Evolutionary conservation across 2,329 filamentous ascomycete species (phyloP), one percentile per base, ranked within the genome.

Genomic region (Pseudopyricularia javanii): DNA sequence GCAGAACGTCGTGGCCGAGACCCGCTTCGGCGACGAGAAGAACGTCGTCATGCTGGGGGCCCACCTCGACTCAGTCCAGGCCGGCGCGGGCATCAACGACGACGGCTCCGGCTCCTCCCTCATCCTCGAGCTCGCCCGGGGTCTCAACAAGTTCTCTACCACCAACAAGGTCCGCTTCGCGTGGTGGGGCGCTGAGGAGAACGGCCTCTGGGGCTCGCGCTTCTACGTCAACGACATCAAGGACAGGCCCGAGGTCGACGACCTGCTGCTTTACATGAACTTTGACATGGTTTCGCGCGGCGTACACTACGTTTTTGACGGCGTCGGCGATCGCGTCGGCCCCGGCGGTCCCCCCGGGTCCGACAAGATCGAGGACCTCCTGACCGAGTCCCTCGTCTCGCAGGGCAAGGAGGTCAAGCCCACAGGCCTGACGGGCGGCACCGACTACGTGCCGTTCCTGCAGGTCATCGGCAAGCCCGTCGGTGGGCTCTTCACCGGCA

Each of bases 21-120:
- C 81, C 0, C 68, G 65, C 0, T 71, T 66, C 12, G 79, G 82
- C 8, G 81, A 85, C 62, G 70, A 68, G 1, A 70, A 82, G 32
- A 83, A 85, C 67, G 82, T 79, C 59, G 78, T 85, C 47, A 80
- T 83, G 76, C 71, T 84, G 0, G 81, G 82, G 17, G 82, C 74
- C 2, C 82, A 85, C 68, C 81, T 74, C 34, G 81, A 85, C 62
- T 79, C 76, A 55, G 82, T 85, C 14, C 62, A 70, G 0, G 81
- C 78, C 51, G 82, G 82, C 1, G 80, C 82, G 1, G 86, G 86
- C 20, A 88, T 90, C 73, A 90, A 90, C 65, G 86, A 90, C 59
- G 84, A 90, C 60, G 86, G 86, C 49, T 83, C 82, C 3, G 86
- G 86, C 53, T 80, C 76, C 32, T 60, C 81, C 53, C 75, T 78